Evolutionary conservation across 371 early-diverging fungal species (phyloP).

Genomic region (Mucor velutinosus): DNA sequence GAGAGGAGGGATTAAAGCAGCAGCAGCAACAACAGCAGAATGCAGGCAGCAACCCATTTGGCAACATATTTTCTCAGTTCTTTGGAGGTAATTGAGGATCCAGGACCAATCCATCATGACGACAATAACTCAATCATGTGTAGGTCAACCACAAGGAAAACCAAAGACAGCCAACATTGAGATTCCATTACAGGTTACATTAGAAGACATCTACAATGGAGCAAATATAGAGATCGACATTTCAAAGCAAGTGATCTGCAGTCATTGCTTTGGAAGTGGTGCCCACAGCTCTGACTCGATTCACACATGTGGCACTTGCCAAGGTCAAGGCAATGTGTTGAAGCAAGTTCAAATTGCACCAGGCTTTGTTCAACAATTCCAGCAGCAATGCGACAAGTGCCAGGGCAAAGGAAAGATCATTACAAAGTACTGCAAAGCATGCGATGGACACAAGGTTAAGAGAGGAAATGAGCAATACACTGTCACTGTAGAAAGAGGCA

Average conservation of each 20-base stretch:
- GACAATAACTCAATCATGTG: not conserved
- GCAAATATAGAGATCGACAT: slow-evolving; percentile 85
- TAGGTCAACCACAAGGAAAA: slow-evolving; percentile 50
- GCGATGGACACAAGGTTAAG: slow-evolving; percentile 83
- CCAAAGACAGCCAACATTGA: slow-evolving; percentile 77
- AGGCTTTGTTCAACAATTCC: slow-evolving; percentile 93
- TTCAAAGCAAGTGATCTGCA: slow-evolving; percentile 89
- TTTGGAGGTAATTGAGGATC: slow-evolving; percentile 63
- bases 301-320: slow-evolving; percentile 76
- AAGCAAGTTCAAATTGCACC: slow-evolving; percentile 87
- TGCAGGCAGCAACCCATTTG: slow-evolving; percentile 82
- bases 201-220: slow-evolving; percentile 91
- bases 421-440: slow-evolving; percentile 75
- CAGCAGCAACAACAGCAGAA: slow-evolving; percentile 67
- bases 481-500: slow-evolving; percentile 85
- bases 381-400: slow-evolving; percentile 88
- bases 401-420: slow-evolving; percentile 90
- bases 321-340: slow-evolving; percentile 82
- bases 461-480: slow-evolving; percentile 83
- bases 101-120: too few relatives aligned
- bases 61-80: slow-evolving; percentile 86
- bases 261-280: slow-evolving; percentile 93
- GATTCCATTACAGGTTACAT: slow-evolving; percentile 75
- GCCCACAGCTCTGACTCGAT: slow-evolving; percentile 86
- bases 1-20: slow-evolving; percentile 89